These are phyloP conservation scores for Postia placenta DNA, from an alignment of 768 basidiomycete species.

Conservation along the genomic window DNA sequence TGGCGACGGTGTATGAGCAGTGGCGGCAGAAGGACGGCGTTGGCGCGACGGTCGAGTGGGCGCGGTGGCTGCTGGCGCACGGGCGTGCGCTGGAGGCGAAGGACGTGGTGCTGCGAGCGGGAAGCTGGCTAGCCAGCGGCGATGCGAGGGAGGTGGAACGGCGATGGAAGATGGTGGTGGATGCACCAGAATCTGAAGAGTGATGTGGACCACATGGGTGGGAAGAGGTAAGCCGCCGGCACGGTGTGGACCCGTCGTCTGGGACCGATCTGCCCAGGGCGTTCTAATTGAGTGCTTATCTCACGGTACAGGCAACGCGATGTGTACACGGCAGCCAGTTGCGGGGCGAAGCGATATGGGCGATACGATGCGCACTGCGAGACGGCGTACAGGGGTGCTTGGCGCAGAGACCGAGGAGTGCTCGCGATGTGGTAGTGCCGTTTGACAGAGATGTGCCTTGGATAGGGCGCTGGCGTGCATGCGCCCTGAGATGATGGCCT, in stretches of 20 bases:
- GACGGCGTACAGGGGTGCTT: background rate
- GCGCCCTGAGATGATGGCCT: background rate
- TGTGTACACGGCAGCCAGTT: too few relatives aligned
- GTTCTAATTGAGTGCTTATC: background rate
- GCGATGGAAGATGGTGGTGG: constrained; percentile 24
- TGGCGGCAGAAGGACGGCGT: constrained; percentile 36
- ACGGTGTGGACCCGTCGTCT: background rate
- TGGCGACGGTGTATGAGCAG: constrained; percentile 32
- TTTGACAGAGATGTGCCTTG: background rate
- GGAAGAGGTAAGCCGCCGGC: constrained; percentile 3
- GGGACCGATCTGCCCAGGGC: background rate
- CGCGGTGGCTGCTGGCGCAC: constrained; percentile 37
- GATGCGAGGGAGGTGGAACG: constrained; percentile 30
- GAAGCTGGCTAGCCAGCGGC: constrained; percentile 20
- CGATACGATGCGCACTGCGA: background rate
- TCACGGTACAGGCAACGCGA: too few relatives aligned
- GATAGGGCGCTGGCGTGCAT: background rate
- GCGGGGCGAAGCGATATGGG: too few relatives aligned
- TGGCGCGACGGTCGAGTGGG: constrained; percentile 39
- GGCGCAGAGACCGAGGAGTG: too few relatives aligned
- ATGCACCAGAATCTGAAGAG: background rate
- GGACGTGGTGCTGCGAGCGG: constrained; percentile 29
- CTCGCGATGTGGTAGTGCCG: too few relatives aligned
- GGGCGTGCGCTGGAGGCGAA: constrained; percentile 37
- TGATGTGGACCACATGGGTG: background rate